Conservation (phyloP, 225 moss, liverwort and hornwort species). For the Anthoceros angustus region DNA sequence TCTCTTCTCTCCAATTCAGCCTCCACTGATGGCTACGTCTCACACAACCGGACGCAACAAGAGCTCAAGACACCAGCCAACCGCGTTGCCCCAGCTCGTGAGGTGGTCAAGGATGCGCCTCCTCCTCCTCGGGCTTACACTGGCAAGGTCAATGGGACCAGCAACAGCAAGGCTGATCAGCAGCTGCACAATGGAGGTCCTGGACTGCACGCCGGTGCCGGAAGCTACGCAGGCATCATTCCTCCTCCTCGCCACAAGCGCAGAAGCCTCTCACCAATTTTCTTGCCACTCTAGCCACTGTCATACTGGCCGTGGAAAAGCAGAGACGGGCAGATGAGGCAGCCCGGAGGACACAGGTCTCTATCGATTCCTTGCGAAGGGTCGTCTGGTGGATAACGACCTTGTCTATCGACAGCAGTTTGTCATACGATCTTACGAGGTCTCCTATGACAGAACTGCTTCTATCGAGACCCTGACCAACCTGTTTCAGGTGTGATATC, state of each 20-base stretch:
- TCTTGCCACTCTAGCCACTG: not conserved
- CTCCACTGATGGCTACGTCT: not conserved
- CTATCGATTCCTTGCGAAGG: not conserved
- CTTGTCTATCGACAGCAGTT: constrained; percentile 33
- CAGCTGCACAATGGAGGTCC: not conserved
- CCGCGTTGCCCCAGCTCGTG: not conserved
- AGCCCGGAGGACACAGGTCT: not conserved
- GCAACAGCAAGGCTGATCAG: no score
- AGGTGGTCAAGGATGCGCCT: not conserved
- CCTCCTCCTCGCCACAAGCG: not conserved
- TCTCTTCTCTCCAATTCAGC: constrained; percentile 12
- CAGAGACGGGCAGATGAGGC: not conserved
- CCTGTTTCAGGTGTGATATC: constrained; percentile 27
- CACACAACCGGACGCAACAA: not conserved
- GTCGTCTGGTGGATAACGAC: not conserved
- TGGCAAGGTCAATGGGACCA: not conserved
- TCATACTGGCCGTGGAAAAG: not conserved
- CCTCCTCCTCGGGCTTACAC: constrained; percentile 8
- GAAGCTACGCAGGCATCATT: not conserved
- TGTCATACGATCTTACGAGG: constrained; percentile 42
- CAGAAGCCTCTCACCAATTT: not conserved
- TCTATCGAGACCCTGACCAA: constrained; percentile 46
- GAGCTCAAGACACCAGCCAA: not conserved
- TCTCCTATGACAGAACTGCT: constrained; percentile 38
- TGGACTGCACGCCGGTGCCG: not conserved